Base-by-base conservation (phyloP, 1,284 basidiomycete genomes). In the Termitomyces sp. region DNA sequence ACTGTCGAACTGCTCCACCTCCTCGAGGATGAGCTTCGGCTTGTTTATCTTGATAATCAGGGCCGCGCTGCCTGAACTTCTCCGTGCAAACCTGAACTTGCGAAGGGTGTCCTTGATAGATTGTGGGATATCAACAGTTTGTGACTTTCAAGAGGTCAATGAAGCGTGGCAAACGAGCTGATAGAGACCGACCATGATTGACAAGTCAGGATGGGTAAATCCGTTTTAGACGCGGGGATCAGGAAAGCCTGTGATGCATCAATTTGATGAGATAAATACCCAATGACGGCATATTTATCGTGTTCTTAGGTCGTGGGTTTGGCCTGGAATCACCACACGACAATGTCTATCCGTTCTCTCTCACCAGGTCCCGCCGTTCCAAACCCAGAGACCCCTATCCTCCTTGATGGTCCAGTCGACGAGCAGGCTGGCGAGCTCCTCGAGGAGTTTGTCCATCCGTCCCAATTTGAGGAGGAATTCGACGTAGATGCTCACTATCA, bases 21-120 rank as follows among this genome's bases (percentile, higher is more conserved):
- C 85, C 64, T 88, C 86, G 85, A 95, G 88, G 61, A 83, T 67
- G 56, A 94, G 78, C 64, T 83, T 78, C 43, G 78, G 68, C 76
- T 91, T 92, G 77, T 93, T 87, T 71, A 94, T 91, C 82, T 92
- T 93, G 68, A 94, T 84, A 58, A 92, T 77, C 59, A 94, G 74
- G 4, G 90, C 92, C 24, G 90, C 86, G 64, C 79, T 87, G 30
- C 84, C 86, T 36, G 77, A 72, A 64, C 76, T 83, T 40, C 83
- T 76, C 47, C 85, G 83, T 2, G 82, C 79, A 66, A 94, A 93
- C 41, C 92, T 79, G 73, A 95, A 94, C 68, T 92, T 91, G 65
- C 85, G 81, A 43, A 94, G 81, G 19, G 83, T 75, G 57, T 86
- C 81, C 69, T 88, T 89, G 68, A 94, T 80, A 45, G 77, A 73